Conservation (phyloP, 1,284 basidiomycete genomes). For the Boletus mariae region DNA sequence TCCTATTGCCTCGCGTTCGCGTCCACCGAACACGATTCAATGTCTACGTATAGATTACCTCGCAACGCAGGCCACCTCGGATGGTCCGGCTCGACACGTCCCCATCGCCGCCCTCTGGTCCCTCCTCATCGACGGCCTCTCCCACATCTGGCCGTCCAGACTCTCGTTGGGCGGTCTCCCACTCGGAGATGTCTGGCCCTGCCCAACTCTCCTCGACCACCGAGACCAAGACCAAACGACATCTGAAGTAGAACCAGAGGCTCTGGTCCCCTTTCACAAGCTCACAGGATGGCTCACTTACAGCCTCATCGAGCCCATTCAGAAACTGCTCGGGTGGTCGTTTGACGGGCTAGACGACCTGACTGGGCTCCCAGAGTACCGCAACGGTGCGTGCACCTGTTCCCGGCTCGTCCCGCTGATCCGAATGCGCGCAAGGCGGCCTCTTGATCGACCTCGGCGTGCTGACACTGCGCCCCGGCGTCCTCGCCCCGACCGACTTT, state of each 20-base stretch:
- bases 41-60: constrained; percentile 59
- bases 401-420: not conserved
- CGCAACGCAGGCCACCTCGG: constrained; percentile 46
- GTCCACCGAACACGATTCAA: not conserved
- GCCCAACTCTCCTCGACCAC: constrained; percentile 46
- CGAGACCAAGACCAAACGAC: not conserved
- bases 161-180: constrained; percentile 60
- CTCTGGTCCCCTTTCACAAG: constrained; percentile 93
- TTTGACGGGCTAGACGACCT: constrained; percentile 73
- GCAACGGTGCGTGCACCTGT: constrained; percentile 60
- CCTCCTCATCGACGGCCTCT: constrained; percentile 77
- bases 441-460: constrained; percentile 84
- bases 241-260: constrained; percentile 29
- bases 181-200: constrained; percentile 91
- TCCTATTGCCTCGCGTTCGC: not conserved
- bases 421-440: constrained; percentile 55
- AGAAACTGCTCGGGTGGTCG: constrained; percentile 74
- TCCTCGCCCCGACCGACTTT: constrained; percentile 40
- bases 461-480: constrained; percentile 48
- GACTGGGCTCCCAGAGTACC: constrained; percentile 87
- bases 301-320: constrained; percentile 80
- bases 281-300: constrained; percentile 92
- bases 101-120: constrained; percentile 77
- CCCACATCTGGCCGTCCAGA: constrained; percentile 88
- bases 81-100: constrained; percentile 42